A percentile compares a stretch with the other conserved stretches of the same genome.
Conservation (phyloP, 1,284 basidiomycete species). For the Melampsora occidentalis region DNA sequence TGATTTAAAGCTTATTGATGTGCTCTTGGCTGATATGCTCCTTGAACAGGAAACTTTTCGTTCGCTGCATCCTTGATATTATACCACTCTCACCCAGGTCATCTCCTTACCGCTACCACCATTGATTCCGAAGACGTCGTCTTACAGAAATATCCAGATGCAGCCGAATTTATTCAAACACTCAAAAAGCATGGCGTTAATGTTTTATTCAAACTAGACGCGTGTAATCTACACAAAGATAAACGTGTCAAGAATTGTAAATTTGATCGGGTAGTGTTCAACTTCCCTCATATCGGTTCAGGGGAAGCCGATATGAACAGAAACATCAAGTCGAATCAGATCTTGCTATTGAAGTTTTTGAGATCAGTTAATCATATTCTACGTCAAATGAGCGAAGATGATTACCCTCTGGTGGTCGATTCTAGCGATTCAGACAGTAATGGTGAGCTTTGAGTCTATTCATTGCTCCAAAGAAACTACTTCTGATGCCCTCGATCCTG, state of each 20-base stretch:
- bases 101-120: constrained; percentile 77
- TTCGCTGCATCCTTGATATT: constrained; percentile 73
- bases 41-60: constrained; percentile 72
- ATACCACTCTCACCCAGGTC: constrained; percentile 58
- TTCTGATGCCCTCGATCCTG: not conserved
- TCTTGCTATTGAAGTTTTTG: constrained; percentile 80
- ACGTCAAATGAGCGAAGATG: constrained; percentile 47
- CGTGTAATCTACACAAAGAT: constrained; percentile 68
- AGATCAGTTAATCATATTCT: constrained; percentile 69
- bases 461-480: not conserved
- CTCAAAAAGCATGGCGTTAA: constrained; percentile 65
- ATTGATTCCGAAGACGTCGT: constrained; percentile 78
- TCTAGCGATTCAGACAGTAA: not conserved
- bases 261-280: constrained; percentile 84
- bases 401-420: not conserved
- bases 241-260: constrained; percentile 54
- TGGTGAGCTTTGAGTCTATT: not conserved
- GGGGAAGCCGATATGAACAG: constrained; percentile 92
- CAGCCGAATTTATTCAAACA: constrained; percentile 62
- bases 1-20: not conserved
- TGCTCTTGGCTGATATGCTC: not conserved
- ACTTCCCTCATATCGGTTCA: constrained; percentile 93
- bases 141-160: constrained; percentile 79
- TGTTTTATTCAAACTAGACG: constrained; percentile 82
- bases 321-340: constrained; percentile 87